Conservation (phyloP, 1,139 yeast genomes). For the Geotrichum histeridarum region DNA sequence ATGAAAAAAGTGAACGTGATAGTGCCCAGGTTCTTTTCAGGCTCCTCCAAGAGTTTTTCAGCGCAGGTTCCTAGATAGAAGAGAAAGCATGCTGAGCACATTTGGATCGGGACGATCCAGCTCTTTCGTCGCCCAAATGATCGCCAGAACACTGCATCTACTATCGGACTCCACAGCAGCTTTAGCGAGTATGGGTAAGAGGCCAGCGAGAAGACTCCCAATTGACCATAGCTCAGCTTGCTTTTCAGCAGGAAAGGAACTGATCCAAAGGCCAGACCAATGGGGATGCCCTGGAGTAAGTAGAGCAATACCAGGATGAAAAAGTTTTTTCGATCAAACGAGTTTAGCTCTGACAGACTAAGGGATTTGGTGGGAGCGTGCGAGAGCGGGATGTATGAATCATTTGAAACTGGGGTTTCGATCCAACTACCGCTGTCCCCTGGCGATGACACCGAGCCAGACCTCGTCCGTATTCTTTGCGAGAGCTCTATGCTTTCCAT, state of each 20-base stretch:
- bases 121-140: conserved; percentile 77
- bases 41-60: conserved; percentile 52
- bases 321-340: conserved; percentile 54
- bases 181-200: conserved; percentile 92
- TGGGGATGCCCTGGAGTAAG: conserved; percentile 88
- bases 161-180: conserved; percentile 91
- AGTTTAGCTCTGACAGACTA: conserved; percentile 26
- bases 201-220: conserved; percentile 85
- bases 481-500: conserved; percentile 15
- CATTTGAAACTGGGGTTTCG: conserved; percentile 10
- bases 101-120: conserved; percentile 93
- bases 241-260: conserved; percentile 88
- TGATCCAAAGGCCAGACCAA: conserved; percentile 92
- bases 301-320: conserved; percentile 65
- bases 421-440: conserved; percentile 16
- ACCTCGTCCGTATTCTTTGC: conserved; percentile 13
- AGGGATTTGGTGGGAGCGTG: conserved; percentile 7
- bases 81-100: conserved; percentile 64
- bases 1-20: conserved; percentile 65
- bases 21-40: conserved; percentile 49
- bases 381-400: neutral
- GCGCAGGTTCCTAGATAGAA: conserved; percentile 57
- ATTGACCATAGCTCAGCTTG: conserved; percentile 77
- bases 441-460: conserved; percentile 11
- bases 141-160: conserved; percentile 72